Percentiles rank a stretch among this genome's conserved stretches.
Conservation (phyloP, 768 basidiomycete genomes). For the Thelephora aurantiotincta region DNA sequence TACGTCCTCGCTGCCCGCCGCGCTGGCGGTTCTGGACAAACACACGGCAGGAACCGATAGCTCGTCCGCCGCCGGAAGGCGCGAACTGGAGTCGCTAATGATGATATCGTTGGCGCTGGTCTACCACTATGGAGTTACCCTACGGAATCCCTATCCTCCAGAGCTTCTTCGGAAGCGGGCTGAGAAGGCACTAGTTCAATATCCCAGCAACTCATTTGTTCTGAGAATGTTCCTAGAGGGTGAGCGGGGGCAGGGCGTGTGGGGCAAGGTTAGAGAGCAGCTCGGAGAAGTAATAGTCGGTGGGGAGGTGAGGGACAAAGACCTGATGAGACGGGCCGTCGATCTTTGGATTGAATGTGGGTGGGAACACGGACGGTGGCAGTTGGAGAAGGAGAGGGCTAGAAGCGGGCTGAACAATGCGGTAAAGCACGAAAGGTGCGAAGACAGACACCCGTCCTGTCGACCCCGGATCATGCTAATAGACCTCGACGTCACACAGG, state of each 20-base stretch:
- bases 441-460: conserved; percentile 1
- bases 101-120: conserved; percentile 43
- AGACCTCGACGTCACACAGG: conserved; percentile 21
- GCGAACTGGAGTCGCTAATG: conserved; percentile 33
- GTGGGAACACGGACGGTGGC: conserved; percentile 69
- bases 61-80: too few relatives aligned
- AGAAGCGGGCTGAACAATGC: conserved; percentile 48
- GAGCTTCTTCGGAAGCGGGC: conserved; percentile 41
- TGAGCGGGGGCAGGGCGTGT: conserved; percentile 64
- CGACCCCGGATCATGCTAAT: conserved; percentile 2
- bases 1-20: conserved; percentile 26
- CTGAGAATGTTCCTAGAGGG: conserved; percentile 64
- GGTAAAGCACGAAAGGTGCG: conserved; percentile 54
- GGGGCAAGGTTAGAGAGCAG: conserved; percentile 53
- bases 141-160: conserved; percentile 47
- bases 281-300: conserved; percentile 29
- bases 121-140: conserved; percentile 38
- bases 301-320: conserved; percentile 32
- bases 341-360: conserved; percentile 63
- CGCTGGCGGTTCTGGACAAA: conserved; percentile 24
- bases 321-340: conserved; percentile 39
- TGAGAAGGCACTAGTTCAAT: conserved; percentile 36
- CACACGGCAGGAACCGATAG: conserved; percentile 9
- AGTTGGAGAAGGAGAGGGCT: conserved; percentile 54
- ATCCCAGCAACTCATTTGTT: conserved; percentile 58